Base-by-base conservation (phyloP, 2,329 filamentous ascomycete genomes). In the Trichophyton mentagrophytes region DNA sequence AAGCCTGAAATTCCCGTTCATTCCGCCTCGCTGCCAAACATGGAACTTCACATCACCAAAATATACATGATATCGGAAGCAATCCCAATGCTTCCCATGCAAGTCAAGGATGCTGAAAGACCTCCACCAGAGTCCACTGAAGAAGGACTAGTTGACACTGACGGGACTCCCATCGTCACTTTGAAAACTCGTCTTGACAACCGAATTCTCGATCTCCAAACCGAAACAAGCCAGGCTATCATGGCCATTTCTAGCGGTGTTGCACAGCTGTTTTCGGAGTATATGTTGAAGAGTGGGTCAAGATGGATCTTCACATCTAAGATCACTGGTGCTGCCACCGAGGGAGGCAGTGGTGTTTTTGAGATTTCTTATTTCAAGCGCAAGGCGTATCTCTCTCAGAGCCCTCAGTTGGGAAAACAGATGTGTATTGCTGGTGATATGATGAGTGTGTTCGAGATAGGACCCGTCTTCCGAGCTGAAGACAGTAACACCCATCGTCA, bases 261-360 rank as follows among this genome's bases (percentile, higher is more conserved):
- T 44, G 81, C 83, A 63, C 79, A 82, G 63, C 79, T 93, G 11
- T 95, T 95, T 74, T 79, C 81, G 62, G 85, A 90, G 67, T 97
- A 91, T 73, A 85, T 96, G 66, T 80, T 86, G 63, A 79, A 82
- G 65, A 82, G 82, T 62, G 83, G 85, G 60, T 95, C 96, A 73
- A 85, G 86, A 65, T 84, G 89, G 73, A 90, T 96, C 69, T 89
- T 96, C 72, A 88, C 91, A 1, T 90, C 93, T 8, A 92, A 90
- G 73, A 80, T 99, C 49, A 89, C 95, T 60, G 91, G 87, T 57
- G 88, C 92, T 13, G 88, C 93, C 3, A 93, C 90, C 3, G 93
- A 99, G 77, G 92, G 93, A 68, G 93, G 93, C 65, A 85, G 85
- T 66, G 95, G 92, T 71, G 92, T 97, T 46, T 97, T 99, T 74